Evolutionary conservation across 2,329 filamentous ascomycete genomes (phyloP).

Genomic region (Trichoderma gracile): DNA sequence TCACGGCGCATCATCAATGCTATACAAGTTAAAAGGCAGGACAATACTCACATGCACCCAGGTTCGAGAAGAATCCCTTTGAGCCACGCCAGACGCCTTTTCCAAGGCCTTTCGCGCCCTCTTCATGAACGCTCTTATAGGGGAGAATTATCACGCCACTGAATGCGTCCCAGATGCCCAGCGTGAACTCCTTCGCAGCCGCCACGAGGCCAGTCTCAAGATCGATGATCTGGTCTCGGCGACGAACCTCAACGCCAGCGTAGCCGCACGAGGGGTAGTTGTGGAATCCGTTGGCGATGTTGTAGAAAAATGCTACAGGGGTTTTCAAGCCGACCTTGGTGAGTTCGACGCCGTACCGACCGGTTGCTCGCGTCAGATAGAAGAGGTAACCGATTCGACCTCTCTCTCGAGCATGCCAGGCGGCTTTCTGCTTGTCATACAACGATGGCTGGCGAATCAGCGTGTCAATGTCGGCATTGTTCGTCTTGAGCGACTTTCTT

Average conservation of each 20-base stretch:
- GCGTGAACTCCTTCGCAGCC: constrained; percentile 64
- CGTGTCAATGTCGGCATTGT: constrained; percentile 43
- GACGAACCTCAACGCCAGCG: constrained; percentile 61
- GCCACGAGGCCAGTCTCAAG: constrained; percentile 60
- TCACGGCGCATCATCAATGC: neutral
- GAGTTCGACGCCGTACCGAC: constrained; percentile 60
- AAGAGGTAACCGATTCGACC: constrained; percentile 34
- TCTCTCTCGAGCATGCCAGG: constrained; percentile 33
- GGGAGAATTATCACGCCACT: constrained; percentile 67
- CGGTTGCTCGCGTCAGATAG: constrained; percentile 43
- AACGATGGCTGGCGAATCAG: constrained; percentile 28
- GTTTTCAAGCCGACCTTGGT: constrained; percentile 62
- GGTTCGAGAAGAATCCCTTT: constrained; percentile 48
- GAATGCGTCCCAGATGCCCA: constrained; percentile 68
- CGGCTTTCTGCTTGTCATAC: constrained; percentile 30
- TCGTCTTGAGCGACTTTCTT: constrained; percentile 47
- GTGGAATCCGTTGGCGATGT: constrained; percentile 70
- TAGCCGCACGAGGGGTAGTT: constrained; percentile 68
- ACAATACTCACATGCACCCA: constrained; percentile 38
- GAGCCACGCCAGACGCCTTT: constrained; percentile 56
- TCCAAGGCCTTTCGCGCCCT: constrained; percentile 60
- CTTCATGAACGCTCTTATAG: constrained; percentile 61
- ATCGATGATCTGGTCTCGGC: constrained; percentile 66
- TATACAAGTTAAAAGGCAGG: neutral
- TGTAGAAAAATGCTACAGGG: constrained; percentile 68